These are phyloP conservation scores for Xylaria sp. DNA, from an alignment of 2,329 filamentous ascomycete species.

Conservation along the genomic window DNA sequence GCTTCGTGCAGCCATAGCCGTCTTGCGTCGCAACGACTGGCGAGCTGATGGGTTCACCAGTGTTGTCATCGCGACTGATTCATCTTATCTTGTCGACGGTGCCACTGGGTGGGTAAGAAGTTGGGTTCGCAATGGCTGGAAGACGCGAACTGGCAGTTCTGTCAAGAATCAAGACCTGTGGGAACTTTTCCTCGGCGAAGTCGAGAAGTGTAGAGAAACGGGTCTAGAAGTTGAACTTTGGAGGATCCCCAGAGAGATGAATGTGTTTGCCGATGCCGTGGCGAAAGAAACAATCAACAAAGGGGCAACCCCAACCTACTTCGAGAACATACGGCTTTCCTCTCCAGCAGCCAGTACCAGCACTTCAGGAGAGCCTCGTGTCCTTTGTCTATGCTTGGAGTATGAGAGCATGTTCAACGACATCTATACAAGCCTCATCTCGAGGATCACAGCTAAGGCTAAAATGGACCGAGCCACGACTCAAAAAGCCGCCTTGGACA, in stretches of 20 bases:
- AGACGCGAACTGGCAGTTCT: constrained; percentile 44
- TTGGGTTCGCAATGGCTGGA: constrained; percentile 61
- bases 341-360: constrained; percentile 21
- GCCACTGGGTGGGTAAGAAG: constrained; percentile 54
- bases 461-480: constrained; percentile 34
- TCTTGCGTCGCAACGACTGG: constrained; percentile 58
- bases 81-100: constrained; percentile 60
- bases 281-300: constrained; percentile 50
- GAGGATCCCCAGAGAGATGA: constrained; percentile 57
- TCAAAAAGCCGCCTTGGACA: constrained; percentile 30
- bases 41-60: constrained; percentile 52
- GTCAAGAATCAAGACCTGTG: constrained; percentile 65
- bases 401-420: constrained; percentile 33
- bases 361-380: constrained; percentile 18
- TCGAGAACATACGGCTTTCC: constrained; percentile 19
- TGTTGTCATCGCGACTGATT: constrained; percentile 65
- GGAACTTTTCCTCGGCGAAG: constrained; percentile 56
- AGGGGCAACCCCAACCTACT: constrained; percentile 26
- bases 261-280: constrained; percentile 48
- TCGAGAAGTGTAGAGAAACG: constrained; percentile 49
- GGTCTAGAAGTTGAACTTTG: constrained; percentile 56
- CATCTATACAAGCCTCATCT: constrained; percentile 30
- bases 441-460: constrained; percentile 31
- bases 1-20: constrained; percentile 62
- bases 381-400: constrained; percentile 35